Percentiles rank a stretch among this genome's conserved stretches.
phyloP scores from a whole-genome alignment of 768 basidiomycete species.

The Russula compacta region DNA sequence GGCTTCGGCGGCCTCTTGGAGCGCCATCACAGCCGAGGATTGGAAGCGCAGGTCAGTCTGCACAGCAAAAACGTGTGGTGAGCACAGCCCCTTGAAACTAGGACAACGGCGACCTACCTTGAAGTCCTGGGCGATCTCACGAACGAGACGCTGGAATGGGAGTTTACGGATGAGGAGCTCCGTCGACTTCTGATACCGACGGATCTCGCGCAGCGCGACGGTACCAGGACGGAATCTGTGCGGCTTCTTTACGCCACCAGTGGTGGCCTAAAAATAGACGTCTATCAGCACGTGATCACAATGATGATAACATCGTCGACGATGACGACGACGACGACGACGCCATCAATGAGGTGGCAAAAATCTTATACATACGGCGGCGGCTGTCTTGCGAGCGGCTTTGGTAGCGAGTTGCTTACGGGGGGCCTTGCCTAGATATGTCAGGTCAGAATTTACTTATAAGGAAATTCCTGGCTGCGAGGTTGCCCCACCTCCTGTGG shows the following conservation, averaged over 20 bases:
- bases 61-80: constrained; percentile 8
- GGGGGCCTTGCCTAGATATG: constrained; percentile 65
- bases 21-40: constrained; percentile 88
- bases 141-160: constrained; percentile 97
- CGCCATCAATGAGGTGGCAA: neutral
- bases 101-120: constrained; percentile 44
- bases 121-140: constrained; percentile 96
- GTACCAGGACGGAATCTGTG: constrained; percentile 97
- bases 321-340: constrained; percentile 23
- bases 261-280: constrained; percentile 43
- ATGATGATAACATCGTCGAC: neutral
- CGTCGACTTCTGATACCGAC: constrained; percentile 97
- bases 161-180: constrained; percentile 99
- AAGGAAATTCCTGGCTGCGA: constrained; percentile 26
- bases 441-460: constrained; percentile 23
- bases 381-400: constrained; percentile 83
- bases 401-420: constrained; percentile 95
- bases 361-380: constrained; percentile 43
- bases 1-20: constrained; percentile 89
- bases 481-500: constrained; percentile 76
- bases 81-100: neutral
- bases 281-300: constrained; percentile 16
- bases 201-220: constrained; percentile 97
- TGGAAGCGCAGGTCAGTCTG: constrained; percentile 92
- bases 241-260: constrained; percentile 99